Evolutionary conservation across 2,329 filamentous ascomycete species (phyloP).

Genomic region (Fusarium tjaetaba): DNA sequence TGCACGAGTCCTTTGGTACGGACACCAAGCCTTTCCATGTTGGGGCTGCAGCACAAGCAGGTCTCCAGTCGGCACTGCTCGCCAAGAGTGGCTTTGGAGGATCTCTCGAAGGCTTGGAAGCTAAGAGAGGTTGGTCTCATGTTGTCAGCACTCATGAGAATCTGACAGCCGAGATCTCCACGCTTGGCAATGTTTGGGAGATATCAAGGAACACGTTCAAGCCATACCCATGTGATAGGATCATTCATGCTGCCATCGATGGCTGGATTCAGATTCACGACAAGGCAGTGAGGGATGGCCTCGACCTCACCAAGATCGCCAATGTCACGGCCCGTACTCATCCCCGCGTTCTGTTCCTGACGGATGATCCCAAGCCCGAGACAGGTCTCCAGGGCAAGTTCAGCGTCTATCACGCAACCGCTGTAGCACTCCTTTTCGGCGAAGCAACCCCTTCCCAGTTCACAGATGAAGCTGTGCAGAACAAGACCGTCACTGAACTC

Average conservation of each 20-base stretch:
- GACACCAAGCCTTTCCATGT: constrained; percentile 6
- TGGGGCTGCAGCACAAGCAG: not conserved
- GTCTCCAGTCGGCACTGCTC: not conserved
- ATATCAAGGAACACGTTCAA: not conserved
- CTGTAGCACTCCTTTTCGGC: not conserved
- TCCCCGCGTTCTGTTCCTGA: not conserved
- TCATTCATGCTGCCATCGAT: constrained; percentile 2
- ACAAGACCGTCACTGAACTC: not conserved
- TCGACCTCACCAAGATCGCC: not conserved
- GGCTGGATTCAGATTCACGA: constrained; percentile 1
- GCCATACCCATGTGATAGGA: not conserved
- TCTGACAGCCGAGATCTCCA: not conserved
- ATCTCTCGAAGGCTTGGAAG: not conserved
- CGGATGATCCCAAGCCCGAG: not conserved
- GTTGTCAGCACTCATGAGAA: not conserved
- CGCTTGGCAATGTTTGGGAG: not conserved
- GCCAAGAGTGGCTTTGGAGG: constrained; percentile 1
- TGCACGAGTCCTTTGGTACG: not conserved
- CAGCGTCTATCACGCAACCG: constrained; percentile 2
- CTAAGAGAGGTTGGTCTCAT: not conserved
- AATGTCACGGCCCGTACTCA: not conserved
- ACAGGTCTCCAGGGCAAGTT: not conserved
- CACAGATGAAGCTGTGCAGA: not conserved
- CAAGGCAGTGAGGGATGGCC: not conserved
- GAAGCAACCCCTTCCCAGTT: not conserved